Evolutionary conservation across 2,329 filamentous ascomycete genomes (phyloP), one percentile per base, ranked within the genome.

Genomic region (Ceratocystis albifundus): DNA sequence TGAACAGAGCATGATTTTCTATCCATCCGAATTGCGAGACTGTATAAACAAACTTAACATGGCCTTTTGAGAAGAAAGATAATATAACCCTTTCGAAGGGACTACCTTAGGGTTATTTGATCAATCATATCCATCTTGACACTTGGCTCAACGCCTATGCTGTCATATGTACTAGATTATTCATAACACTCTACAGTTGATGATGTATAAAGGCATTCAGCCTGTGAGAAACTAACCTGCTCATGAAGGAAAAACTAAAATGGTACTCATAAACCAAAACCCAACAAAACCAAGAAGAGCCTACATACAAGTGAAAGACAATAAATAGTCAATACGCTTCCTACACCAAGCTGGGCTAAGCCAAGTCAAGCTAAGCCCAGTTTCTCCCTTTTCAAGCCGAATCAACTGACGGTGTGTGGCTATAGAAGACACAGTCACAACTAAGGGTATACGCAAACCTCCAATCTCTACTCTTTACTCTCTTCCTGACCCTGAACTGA

Each of bases 1-100:
- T 30, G 36, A 46, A 62, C 61, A 62, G 12, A 46, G 36, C 10
- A 62, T 59, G 55, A 36, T n/a, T 62, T 62, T 65, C 53, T 45
- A 41, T 36, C 20, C 55, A 41, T 36, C 20, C 48, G 30, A 6
- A 53, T 28, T 22, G 32, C 45, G 32, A 48, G 12, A 45, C 25
- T 65, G 63, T 28, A 32, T 53, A 2, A 12, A 41, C 36, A 15
- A 41, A 15, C 10, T 22, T 25, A n/a, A 20, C 6, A 20, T 53
- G n/a, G n/a, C n/a, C n/a, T n/a, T n/a, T n/a, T n/a, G n/a, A n/a
- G n/a, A 41, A 41, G 15, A 41, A 41, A 10, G 36, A 41, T 12
- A 12, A 41, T 3, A 41, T 15, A 41, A 41, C 36, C 36, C 36
- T 41, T 41, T 15, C 36, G 15, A 3, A 41, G 15, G 3, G 3